Conservation (phyloP, 179 eudicot species). For the Vitellaria paradoxa region DNA sequence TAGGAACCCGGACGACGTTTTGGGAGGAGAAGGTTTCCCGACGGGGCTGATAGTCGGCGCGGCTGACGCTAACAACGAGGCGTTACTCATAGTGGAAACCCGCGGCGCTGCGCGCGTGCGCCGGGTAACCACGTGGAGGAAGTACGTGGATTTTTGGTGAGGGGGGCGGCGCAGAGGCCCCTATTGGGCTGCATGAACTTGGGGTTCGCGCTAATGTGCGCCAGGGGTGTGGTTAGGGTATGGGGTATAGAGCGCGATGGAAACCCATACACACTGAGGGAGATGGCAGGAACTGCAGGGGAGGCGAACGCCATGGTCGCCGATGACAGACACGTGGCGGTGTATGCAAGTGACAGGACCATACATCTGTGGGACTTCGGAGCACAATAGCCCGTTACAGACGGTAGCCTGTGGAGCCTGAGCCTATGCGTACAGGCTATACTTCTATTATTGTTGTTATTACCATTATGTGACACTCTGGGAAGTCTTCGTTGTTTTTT, state of each 20-base stretch:
- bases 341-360: conserved; percentile 34
- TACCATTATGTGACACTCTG: too few relatives aligned
- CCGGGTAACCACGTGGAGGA: conserved; percentile 34
- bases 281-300: conserved; percentile 38
- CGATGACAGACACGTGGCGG: conserved; percentile 60
- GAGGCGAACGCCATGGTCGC: conserved; percentile 48
- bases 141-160: conserved; percentile 41
- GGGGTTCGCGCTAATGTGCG: conserved; percentile 57
- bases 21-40: conserved; percentile 35
- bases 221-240: conserved; percentile 52
- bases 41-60: conserved; percentile 59
- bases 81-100: conserved; percentile 33
- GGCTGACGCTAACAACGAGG: conserved; percentile 35
- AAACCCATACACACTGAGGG: conserved; percentile 48
- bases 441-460: too few relatives aligned
- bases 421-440: background rate
- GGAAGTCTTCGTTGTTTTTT: too few relatives aligned
- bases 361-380: conserved; percentile 79
- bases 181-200: conserved; percentile 68
- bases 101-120: conserved; percentile 67
- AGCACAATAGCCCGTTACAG: conserved; percentile 17
- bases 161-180: conserved; percentile 35
- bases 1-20: conserved; percentile 30
- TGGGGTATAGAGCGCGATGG: conserved; percentile 66
- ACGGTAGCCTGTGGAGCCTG: too few relatives aligned